phyloP scores from a whole-genome alignment of 768 basidiomycete species.

The Cyclocybe cylindracea region DNA sequence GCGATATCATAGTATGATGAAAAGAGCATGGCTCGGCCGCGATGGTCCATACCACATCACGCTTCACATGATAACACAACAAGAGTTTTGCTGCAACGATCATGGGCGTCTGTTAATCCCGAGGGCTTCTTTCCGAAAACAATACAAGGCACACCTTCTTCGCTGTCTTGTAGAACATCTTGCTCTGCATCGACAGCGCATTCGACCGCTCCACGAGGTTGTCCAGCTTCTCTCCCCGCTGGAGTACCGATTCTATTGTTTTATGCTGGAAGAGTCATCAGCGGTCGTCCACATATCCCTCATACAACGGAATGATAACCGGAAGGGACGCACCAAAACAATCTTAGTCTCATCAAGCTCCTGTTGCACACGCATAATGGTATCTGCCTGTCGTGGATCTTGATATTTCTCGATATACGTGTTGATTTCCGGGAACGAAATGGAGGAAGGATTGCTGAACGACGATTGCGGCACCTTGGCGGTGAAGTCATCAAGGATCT shows the following conservation, averaged over 20 bases:
- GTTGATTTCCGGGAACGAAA: constrained; percentile 76
- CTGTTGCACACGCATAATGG: constrained; percentile 97
- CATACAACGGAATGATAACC: neutral
- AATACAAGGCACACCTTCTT: constrained; percentile 74
- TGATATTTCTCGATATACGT: constrained; percentile 90
- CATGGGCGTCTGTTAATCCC: too few species aligned
- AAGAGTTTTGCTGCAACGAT: constrained; percentile 82
- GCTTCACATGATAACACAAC: constrained; percentile 80
- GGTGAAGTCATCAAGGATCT: constrained; percentile 90
- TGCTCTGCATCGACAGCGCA: constrained; percentile 84
- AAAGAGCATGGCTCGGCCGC: neutral
- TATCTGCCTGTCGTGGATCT: constrained; percentile 95
- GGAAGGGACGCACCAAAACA: constrained; percentile 69
- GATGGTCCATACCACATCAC: neutral
- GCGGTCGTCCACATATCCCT: neutral
- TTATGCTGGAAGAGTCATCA: constrained; percentile 70
- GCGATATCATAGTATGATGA: neutral
- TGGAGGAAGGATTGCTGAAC: constrained; percentile 63
- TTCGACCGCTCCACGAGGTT: constrained; percentile 93
- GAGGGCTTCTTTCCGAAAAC: too few species aligned
- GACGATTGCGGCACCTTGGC: constrained; percentile 74
- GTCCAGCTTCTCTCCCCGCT: constrained; percentile 95
- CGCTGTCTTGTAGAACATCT: constrained; percentile 99
- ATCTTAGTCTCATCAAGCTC: constrained; percentile 99
- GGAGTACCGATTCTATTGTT: constrained; percentile 96